A percentile compares a stretch with the other conserved stretches of the same genome.
Evolutionary conservation across 305 asterid species (phyloP).

Genomic region (Solanum hybrid): DNA sequence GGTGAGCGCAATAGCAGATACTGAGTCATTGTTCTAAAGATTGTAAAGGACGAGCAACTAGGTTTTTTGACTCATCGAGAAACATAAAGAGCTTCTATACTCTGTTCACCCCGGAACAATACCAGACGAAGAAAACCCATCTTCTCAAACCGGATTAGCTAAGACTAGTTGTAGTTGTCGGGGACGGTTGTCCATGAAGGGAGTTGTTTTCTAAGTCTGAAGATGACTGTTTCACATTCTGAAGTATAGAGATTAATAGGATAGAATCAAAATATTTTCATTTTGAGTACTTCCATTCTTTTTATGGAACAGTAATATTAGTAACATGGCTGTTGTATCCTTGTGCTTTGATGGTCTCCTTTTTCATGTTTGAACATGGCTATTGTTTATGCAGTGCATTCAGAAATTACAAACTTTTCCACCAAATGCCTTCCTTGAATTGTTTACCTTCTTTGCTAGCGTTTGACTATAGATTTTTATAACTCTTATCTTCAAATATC

Average conservation of each 20-base stretch:
- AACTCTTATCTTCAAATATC: neutral
- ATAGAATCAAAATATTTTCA: neutral
- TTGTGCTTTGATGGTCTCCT: neutral
- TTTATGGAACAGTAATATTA: neutral
- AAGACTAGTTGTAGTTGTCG: neutral
- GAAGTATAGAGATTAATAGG: neutral
- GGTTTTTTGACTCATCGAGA: neutral
- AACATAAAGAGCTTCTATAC: neutral
- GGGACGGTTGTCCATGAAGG: neutral
- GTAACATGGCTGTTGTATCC: neutral
- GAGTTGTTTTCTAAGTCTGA: neutral
- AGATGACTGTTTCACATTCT: neutral
- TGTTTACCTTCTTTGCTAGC: neutral
- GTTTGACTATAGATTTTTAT: neutral
- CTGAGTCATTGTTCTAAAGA: no score
- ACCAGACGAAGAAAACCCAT: neutral
- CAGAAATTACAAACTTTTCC: neutral
- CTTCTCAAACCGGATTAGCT: neutral
- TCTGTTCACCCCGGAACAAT: neutral
- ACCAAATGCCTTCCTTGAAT: neutral
- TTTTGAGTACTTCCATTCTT: neutral
- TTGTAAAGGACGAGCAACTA: no score
- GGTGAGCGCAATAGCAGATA: no score
- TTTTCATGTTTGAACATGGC: neutral
- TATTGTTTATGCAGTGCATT: neutral